Evolutionary conservation across 2,329 filamentous ascomycete genomes (phyloP), one percentile per base, ranked within the genome.

Genomic region (Aspergillus oerlinghausenensis): DNA sequence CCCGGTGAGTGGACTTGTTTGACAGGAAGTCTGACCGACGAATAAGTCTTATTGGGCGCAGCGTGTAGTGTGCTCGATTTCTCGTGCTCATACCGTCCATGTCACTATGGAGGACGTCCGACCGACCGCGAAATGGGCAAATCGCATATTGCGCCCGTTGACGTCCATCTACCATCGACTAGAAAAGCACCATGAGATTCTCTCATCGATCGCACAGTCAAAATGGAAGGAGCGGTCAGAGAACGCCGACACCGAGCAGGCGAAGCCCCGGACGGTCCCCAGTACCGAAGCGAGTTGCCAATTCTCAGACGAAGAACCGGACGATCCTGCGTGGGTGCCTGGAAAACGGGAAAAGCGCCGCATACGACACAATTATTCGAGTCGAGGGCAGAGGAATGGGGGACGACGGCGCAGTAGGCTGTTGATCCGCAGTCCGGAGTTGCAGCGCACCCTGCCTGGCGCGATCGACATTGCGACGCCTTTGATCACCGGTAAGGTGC

Each of bases 381-480:
- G 61, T 38, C 67, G 71, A 14, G 66, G 61, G 9, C 67, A 70
- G 54, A 60, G 58, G 17, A 60, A 54, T 35, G 60, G 60, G 19
- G 57, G 63, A 1, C 64, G 63, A 49, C 63, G 58, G 49, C 69
- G 68, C 43, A 65, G 60, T 23, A 63, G 72, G 51, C 55, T 74
- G 35, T 66, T 70, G 8, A 61, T 74, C 26, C 65, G 65, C 42
- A 76, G 73, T 45, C 74, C 74, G 0, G 73, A 76, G 54, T 51
- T 62, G 9, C 63, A 62, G 43, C 71, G 65, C 52, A 69, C 67
- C 23, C 59, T 75, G 14, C 75, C 74, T 17, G 75, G 74, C 3
- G 73, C 74, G 29, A 74, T 77, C 56, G 70, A 75, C 49, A 68
- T 77, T 45, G 72, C 74, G 29, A 77, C 75, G 26, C 75, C 74